Percentiles rank a stretch among this genome's conserved stretches.
phyloP scores from a whole-genome alignment of 2,329 filamentous ascomycete genomes.

The Endocalyx cinctus region DNA sequence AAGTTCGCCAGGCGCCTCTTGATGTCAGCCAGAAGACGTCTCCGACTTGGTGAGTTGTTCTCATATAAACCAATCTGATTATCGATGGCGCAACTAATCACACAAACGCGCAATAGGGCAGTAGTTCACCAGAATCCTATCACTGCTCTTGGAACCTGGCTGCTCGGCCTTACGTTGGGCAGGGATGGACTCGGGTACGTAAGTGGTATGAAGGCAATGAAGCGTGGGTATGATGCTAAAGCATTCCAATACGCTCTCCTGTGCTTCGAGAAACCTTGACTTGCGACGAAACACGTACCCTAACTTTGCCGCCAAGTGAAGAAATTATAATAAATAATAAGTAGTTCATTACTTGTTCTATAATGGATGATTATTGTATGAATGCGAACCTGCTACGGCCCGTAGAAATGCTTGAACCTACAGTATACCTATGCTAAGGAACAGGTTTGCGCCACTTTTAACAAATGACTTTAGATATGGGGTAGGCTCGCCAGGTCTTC shows the following conservation, averaged over 20 bases:
- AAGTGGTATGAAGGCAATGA: neutral
- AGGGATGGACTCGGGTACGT: neutral
- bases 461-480: no score
- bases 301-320: neutral
- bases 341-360: neutral
- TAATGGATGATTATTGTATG: no score
- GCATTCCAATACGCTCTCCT: neutral
- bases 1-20: neutral
- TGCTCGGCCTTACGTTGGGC: neutral
- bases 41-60: neutral
- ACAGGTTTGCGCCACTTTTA: no score
- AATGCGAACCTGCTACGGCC: no score
- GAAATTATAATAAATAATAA: conserved; percentile 1
- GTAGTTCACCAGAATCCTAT: neutral
- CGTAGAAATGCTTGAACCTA: no score
- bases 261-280: neutral
- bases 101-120: neutral
- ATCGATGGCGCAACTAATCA: neutral
- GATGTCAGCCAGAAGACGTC: neutral
- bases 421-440: no score
- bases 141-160: neutral
- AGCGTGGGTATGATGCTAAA: neutral
- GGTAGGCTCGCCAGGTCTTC: no score
- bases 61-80: neutral
- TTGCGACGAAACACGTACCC: neutral